These are phyloP conservation scores for Meyerozyma smithsonii DNA, from an alignment of 1,139 yeast species.

Conservation along the genomic window DNA sequence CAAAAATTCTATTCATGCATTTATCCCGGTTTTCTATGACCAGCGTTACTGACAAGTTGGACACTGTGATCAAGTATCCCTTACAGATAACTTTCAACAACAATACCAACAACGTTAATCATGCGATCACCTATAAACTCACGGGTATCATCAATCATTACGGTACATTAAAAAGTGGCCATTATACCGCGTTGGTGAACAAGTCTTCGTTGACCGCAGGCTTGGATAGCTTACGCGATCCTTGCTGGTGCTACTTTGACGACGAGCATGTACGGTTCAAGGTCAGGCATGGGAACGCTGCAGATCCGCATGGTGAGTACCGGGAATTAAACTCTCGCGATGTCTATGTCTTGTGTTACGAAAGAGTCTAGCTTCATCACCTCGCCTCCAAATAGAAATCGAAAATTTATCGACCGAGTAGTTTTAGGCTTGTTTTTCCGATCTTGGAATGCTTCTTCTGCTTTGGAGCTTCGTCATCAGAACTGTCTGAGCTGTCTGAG, in stretches of 20 bases:
- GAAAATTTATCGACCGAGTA: too few relatives aligned
- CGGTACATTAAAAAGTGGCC: slow-evolving; percentile 71
- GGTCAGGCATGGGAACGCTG: slow-evolving; percentile 42
- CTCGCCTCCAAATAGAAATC: background rate
- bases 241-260: slow-evolving; percentile 67
- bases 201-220: slow-evolving; percentile 31
- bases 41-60: slow-evolving; percentile 52
- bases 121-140: slow-evolving; percentile 45
- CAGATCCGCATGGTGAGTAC: slow-evolving; percentile 25
- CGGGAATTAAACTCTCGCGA: slow-evolving; percentile 49
- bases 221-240: slow-evolving; percentile 22
- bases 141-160: slow-evolving; percentile 65
- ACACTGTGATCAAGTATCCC: slow-evolving; percentile 52
- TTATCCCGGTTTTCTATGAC: slow-evolving; percentile 55
- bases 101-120: slow-evolving; percentile 21
- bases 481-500: background rate
- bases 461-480: background rate
- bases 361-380: slow-evolving; percentile 39
- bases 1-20: slow-evolving; percentile 61
- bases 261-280: slow-evolving; percentile 56
- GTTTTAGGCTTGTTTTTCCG: background rate
- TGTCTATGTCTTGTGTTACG: slow-evolving; percentile 72
- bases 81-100: slow-evolving; percentile 42
- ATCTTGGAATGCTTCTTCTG: background rate
- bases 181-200: slow-evolving; percentile 64